Conservation (phyloP, 345 rosid species). For the Draba incana region DNA sequence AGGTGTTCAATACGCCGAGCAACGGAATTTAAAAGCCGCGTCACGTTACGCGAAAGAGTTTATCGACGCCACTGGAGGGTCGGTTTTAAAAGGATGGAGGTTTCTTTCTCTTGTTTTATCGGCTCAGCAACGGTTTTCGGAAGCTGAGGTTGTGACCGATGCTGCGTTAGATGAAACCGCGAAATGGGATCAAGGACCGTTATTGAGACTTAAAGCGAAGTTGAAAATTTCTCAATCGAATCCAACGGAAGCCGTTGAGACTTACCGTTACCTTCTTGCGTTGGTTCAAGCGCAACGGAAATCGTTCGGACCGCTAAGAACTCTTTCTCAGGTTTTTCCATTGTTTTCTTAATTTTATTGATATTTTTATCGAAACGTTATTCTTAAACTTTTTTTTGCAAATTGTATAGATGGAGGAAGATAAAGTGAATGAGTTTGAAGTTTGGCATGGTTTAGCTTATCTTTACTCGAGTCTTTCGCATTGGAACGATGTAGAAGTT, state of each 20-base stretch:
- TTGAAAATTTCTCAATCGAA: conserved; percentile 67
- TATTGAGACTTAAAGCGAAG: conserved; percentile 84
- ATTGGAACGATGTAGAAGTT: conserved; percentile 91
- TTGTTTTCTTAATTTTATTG: not conserved
- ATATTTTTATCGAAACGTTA: not conserved
- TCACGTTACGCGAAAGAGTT: conserved; percentile 71
- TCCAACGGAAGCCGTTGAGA: conserved; percentile 80
- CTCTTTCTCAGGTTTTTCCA: conserved; percentile 59
- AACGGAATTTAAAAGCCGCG: conserved; percentile 71
- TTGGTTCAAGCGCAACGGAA: conserved; percentile 91
- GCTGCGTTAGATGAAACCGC: conserved; percentile 94
- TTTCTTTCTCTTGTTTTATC: conserved; percentile 79
- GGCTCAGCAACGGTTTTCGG: conserved; percentile 82
- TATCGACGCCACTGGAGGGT: conserved; percentile 85
- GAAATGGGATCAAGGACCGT: conserved; percentile 89
- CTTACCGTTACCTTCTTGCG: conserved; percentile 84
- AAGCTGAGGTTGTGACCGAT: conserved; percentile 85
- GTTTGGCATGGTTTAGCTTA: conserved; percentile 92
- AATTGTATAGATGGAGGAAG: conserved; percentile 58
- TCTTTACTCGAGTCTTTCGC: conserved; percentile 78
- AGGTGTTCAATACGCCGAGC: conserved; percentile 88
- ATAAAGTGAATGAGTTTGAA: conserved; percentile 76
- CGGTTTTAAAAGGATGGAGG: conserved; percentile 87
- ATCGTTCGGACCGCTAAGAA: conserved; percentile 68
- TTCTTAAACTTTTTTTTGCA: not conserved